These are phyloP conservation scores for Penicillium waksmanii DNA, from an alignment of 495 filamentous ascomycete species.

Conservation along the genomic window DNA sequence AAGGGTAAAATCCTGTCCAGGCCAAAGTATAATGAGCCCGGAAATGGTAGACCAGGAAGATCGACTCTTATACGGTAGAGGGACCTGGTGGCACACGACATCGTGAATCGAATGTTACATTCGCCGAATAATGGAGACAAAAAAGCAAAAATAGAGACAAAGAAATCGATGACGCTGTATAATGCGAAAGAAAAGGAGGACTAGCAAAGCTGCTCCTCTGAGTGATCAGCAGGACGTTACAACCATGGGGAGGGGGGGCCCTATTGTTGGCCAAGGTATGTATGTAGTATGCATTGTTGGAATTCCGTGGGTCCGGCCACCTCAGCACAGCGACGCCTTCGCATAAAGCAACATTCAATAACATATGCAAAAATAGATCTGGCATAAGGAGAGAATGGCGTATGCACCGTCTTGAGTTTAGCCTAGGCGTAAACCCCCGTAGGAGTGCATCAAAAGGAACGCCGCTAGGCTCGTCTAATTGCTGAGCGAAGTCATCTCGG, in stretches of 20 bases:
- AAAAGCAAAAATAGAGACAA: neutral
- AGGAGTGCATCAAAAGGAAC: constrained; percentile 10
- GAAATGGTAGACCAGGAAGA: constrained; percentile 15
- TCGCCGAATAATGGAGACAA: constrained; percentile 1
- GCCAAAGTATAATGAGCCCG: constrained; percentile 27
- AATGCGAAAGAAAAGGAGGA: neutral
- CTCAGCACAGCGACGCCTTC: constrained; percentile 21
- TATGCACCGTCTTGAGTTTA: constrained; percentile 21
- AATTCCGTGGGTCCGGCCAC: constrained; percentile 21
- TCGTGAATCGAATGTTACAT: constrained; percentile 22
- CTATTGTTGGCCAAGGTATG: constrained; percentile 14
- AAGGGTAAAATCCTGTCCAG: constrained; percentile 26
- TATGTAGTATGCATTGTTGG: constrained; percentile 12
- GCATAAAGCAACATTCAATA: constrained; percentile 19
- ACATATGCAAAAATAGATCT: constrained; percentile 17
- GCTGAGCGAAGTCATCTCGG: constrained; percentile 8
- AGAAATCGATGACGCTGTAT: neutral
- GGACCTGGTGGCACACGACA: constrained; percentile 24
- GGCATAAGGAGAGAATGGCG: constrained; percentile 19
- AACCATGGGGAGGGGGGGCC: constrained; percentile 5
- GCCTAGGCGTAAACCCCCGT: constrained; percentile 7
- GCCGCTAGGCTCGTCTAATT: constrained; percentile 6
- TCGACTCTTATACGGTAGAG: constrained; percentile 26
- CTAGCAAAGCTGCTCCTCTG: neutral
- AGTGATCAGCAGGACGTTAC: constrained; percentile 19